phyloP scores from a whole-genome alignment of 805 yeast genomes.

The Komagataella mondaviorum region DNA sequence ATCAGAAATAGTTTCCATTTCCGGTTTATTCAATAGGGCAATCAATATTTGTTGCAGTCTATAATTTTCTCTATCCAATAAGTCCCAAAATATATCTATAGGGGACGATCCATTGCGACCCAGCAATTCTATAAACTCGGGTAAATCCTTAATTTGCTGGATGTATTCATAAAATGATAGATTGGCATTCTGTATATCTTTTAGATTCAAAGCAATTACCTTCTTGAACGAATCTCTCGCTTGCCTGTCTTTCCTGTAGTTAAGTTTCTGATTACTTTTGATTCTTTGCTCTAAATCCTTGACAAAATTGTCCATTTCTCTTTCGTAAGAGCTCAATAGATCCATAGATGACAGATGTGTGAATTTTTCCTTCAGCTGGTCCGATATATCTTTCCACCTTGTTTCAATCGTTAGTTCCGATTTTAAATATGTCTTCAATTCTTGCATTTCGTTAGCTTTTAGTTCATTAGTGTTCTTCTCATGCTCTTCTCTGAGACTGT shows the following conservation, averaged over 20 bases:
- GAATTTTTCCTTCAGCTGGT: slow-evolving; percentile 30
- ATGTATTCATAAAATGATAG: slow-evolving; percentile 49
- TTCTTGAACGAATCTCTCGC: slow-evolving; percentile 47
- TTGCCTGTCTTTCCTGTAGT: slow-evolving; percentile 45
- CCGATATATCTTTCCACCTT: slow-evolving; percentile 25
- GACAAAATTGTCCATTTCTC: slow-evolving; percentile 15
- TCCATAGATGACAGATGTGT: slow-evolving; percentile 41
- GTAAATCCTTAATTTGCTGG: slow-evolving; percentile 35
- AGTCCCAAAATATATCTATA: slow-evolving; percentile 63
- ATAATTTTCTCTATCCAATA: slow-evolving; percentile 47
- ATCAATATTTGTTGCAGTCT: background rate
- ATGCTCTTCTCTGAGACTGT: slow-evolving; percentile 20
- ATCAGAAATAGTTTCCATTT: background rate
- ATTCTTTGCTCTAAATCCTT: slow-evolving; percentile 14
- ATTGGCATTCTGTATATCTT: slow-evolving; percentile 25
- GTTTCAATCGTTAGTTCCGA: slow-evolving; percentile 13
- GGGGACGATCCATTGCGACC: slow-evolving; percentile 75
- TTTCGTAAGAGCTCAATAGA: slow-evolving; percentile 37
- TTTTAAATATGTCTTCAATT: slow-evolving; percentile 37
- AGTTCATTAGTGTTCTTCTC: slow-evolving; percentile 11
- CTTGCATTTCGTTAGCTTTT: slow-evolving; percentile 35
- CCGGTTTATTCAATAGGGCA: background rate
- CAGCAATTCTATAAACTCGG: slow-evolving; percentile 42
- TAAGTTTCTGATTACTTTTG: slow-evolving; percentile 20
- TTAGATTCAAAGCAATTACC: slow-evolving; percentile 23